These are phyloP conservation scores for Penicillium sclerotiorum DNA, from an alignment of 2,329 filamentous ascomycete species.

Conservation along the genomic window DNA sequence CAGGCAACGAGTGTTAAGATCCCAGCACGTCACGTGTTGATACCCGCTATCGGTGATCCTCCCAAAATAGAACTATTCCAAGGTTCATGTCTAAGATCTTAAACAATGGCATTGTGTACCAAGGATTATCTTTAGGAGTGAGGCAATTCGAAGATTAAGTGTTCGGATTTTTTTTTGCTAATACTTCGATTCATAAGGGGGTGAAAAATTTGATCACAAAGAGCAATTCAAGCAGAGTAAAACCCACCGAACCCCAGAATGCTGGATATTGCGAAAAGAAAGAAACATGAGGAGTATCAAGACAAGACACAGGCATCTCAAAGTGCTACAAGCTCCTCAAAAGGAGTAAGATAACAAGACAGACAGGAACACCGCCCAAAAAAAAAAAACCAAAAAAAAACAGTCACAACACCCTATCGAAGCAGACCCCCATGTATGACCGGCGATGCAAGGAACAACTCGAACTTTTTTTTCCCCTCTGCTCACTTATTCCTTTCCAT, in stretches of 20 bases:
- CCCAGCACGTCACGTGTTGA: background rate
- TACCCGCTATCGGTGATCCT: background rate
- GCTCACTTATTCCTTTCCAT: constrained; percentile 22
- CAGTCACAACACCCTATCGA: constrained; percentile 23
- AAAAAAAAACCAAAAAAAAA: constrained; percentile 4
- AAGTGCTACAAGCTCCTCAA: background rate
- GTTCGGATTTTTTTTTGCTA: too few relatives aligned
- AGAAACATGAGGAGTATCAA: constrained; percentile 11
- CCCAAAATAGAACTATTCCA: background rate
- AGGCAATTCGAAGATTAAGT: too few relatives aligned
- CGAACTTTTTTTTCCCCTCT: constrained; percentile 14
- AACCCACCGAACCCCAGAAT: constrained; percentile 29
- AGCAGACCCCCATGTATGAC: constrained; percentile 22
- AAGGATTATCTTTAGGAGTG: too few relatives aligned
- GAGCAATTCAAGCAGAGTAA: constrained; percentile 12
- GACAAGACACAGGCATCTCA: background rate
- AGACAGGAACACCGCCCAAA: background rate
- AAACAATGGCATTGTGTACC: background rate
- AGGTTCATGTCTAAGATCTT: too few relatives aligned
- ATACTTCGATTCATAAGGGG: constrained; percentile 12
- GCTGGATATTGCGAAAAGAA: constrained; percentile 23
- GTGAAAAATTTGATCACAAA: too few relatives aligned
- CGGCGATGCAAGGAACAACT: constrained; percentile 21
- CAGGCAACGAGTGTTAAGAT: background rate
- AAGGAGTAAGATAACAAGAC: background rate